Conservation (phyloP, 1,284 basidiomycete species). For the Quambalaria eucalypti region DNA sequence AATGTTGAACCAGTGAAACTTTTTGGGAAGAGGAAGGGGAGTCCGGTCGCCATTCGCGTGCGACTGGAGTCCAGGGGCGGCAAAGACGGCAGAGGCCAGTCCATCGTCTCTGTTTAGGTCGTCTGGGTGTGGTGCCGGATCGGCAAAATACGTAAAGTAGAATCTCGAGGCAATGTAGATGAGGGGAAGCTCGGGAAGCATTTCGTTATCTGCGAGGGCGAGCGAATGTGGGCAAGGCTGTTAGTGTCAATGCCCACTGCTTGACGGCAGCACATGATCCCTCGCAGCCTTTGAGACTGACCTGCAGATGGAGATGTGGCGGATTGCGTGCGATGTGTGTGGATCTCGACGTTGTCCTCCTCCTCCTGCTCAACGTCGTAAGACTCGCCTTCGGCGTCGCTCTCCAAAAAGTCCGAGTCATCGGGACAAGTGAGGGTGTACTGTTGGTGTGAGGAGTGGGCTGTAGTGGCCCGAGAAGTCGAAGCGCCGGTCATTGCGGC, state of each 20-base stretch:
- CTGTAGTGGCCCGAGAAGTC: background rate
- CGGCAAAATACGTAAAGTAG: conserved; percentile 34
- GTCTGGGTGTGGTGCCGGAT: conserved; percentile 9
- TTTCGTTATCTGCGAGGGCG: background rate
- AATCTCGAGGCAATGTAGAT: conserved; percentile 32
- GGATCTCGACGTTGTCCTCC: background rate
- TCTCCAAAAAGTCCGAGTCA: background rate
- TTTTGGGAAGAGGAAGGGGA: conserved; percentile 11
- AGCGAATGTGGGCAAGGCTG: background rate
- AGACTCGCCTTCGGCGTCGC: background rate
- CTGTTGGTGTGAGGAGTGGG: background rate
- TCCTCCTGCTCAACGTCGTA: background rate
- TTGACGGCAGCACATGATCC: too few species aligned
- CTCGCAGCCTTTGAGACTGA: background rate
- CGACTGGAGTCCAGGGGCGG: conserved; percentile 9
- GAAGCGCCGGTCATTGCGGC: background rate
- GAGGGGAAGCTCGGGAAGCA: conserved; percentile 2
- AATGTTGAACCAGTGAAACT: conserved; percentile 51
- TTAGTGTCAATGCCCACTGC: too few species aligned
- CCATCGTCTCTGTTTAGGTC: conserved; percentile 1
- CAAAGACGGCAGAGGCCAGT: conserved; percentile 1
- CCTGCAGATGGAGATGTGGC: background rate
- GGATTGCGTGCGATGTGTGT: background rate
- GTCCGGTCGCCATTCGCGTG: conserved; percentile 13
- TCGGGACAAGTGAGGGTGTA: background rate